phyloP scores from a whole-genome alignment of 139 green algal species.

The Chlamydomonas incerta region DNA sequence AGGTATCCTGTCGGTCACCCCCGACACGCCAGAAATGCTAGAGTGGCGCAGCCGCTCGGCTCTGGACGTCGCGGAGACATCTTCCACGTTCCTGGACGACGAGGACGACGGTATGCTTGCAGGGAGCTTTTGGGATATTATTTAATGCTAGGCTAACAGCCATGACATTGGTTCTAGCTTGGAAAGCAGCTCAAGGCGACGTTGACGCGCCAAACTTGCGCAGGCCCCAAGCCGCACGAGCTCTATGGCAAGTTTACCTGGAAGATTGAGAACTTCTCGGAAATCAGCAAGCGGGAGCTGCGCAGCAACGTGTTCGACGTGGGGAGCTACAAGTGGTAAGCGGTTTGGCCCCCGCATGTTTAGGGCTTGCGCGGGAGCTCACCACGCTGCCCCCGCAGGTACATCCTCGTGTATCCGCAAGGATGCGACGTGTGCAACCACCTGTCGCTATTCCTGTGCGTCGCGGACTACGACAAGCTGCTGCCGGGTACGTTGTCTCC shows the following conservation, averaged over 20 bases:
- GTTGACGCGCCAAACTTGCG: not conserved
- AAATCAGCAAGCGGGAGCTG: slow-evolving; percentile 95
- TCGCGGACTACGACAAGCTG: slow-evolving; percentile 99
- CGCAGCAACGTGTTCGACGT: slow-evolving; percentile 94
- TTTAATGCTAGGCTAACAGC: not conserved
- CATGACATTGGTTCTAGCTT: not conserved
- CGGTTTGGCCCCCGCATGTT: not conserved
- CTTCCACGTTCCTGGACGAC: slow-evolving; percentile 82
- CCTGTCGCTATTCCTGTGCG: slow-evolving; percentile 97
- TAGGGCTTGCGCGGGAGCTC: not conserved
- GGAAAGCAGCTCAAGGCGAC: too few species aligned
- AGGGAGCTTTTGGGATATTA: not conserved
- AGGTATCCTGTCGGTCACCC: slow-evolving; percentile 77
- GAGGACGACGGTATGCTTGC: slow-evolving; percentile 66
- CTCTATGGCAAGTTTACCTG: slow-evolving; percentile 98
- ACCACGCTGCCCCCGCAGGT: slow-evolving; percentile 70
- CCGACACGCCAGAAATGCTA: slow-evolving; percentile 81
- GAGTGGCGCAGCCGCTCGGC: slow-evolving; percentile 75
- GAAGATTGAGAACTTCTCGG: slow-evolving; percentile 96
- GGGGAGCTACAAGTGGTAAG: slow-evolving; percentile 95
- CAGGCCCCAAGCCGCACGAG: slow-evolving; percentile 76
- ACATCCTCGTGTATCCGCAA: slow-evolving; percentile 97
- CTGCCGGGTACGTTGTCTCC: slow-evolving; percentile 80
- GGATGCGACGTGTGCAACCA: slow-evolving; percentile 99
- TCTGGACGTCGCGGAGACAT: slow-evolving; percentile 73